Conservation (phyloP, 2,329 filamentous ascomycete species). For the Sporothrix pseudoabietina region DNA sequence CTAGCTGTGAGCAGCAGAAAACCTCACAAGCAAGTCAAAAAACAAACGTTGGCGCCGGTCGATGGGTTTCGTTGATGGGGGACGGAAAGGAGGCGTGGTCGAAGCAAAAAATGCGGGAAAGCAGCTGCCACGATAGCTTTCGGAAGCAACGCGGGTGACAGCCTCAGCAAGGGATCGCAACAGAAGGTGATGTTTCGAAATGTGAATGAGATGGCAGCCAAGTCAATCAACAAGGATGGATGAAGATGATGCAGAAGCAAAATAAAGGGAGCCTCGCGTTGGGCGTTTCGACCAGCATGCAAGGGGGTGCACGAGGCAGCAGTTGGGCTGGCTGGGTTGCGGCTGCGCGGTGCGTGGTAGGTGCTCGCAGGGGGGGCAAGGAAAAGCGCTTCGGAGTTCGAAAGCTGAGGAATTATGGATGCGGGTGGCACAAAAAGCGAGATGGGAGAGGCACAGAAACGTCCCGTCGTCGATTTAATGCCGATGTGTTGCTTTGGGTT, state of each 20-base stretch:
- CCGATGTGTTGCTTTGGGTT: not conserved
- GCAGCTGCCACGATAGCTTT: not conserved
- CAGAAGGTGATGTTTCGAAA: not conserved
- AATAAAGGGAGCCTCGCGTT: slow-evolving; percentile 16
- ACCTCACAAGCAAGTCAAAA: not conserved
- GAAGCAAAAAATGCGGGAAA: not conserved
- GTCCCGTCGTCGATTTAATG: slow-evolving; percentile 6
- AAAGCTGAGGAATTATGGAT: not conserved
- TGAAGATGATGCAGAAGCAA: not conserved
- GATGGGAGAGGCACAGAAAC: not conserved
- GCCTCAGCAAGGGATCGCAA: not conserved
- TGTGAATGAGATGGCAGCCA: not conserved
- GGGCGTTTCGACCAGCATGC: slow-evolving; percentile 26
- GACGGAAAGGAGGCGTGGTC: not conserved
- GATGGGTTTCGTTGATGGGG: not conserved
- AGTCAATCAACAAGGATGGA: not conserved
- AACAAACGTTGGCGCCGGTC: not conserved
- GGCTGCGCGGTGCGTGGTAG: slow-evolving; percentile 4
- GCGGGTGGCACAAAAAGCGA: not conserved
- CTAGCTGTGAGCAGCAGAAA: not conserved
- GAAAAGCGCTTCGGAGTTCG: not conserved
- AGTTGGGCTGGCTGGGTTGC: slow-evolving; percentile 6
- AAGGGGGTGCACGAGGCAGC: slow-evolving; percentile 9
- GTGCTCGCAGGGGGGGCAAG: not conserved
- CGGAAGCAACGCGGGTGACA: not conserved